phyloP scores from a whole-genome alignment of 148 eudicot genomes.

The Rhododendron henanense region DNA sequence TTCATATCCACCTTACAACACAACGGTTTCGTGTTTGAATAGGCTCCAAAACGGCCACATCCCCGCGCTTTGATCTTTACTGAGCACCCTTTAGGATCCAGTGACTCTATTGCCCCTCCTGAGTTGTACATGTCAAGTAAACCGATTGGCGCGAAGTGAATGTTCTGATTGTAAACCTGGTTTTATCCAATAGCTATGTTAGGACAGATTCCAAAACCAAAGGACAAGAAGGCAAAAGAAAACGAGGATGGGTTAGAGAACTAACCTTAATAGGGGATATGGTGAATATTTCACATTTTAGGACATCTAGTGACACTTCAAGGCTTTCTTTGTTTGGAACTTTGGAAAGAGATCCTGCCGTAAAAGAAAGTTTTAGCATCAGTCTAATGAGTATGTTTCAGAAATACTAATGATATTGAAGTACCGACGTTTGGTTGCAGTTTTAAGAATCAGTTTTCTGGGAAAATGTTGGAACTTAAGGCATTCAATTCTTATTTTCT shows the following conservation, averaged over 20 bases:
- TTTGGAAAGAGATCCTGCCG: neutral
- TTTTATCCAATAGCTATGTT: neutral
- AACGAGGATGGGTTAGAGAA: neutral
- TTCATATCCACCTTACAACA: neutral
- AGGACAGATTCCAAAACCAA: neutral
- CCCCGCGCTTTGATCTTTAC: neutral
- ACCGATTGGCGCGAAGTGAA: neutral
- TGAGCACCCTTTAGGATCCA: neutral
- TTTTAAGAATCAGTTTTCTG: neutral
- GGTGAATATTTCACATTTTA: slow-evolving; percentile 6
- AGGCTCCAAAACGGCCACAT: neutral
- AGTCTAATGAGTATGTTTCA: neutral
- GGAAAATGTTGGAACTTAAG: neutral
- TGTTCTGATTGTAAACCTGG: neutral
- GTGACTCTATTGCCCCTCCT: neutral
- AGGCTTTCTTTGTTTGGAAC: neutral
- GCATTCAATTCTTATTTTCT: neutral
- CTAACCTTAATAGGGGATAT: neutral
- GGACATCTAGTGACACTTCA: neutral
- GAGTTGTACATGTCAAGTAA: slow-evolving; percentile 8
- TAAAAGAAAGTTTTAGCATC: neutral
- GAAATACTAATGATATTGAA: neutral
- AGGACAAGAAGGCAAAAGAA: neutral
- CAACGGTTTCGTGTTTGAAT: neutral
- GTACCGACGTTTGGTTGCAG: neutral